Percentiles rank a stretch among this genome's conserved stretches.
These are phyloP conservation scores for Suillus tomentosus DNA, from an alignment of 768 basidiomycete species.

Conservation along the genomic window DNA sequence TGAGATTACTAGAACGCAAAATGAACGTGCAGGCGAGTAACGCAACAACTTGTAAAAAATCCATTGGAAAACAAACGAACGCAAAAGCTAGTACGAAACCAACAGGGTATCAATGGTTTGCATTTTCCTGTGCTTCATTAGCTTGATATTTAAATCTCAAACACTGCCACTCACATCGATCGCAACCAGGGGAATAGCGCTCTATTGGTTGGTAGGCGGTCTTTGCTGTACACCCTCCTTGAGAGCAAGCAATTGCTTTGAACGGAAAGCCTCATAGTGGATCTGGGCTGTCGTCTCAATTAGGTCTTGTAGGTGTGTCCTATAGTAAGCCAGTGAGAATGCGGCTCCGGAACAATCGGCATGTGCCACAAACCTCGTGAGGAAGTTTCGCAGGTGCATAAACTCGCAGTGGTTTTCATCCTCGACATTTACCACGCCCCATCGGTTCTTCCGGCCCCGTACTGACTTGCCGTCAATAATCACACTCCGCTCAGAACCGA, in stretches of 20 bases:
- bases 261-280: slow-evolving; percentile 99
- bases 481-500: slow-evolving; percentile 95
- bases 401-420: slow-evolving; percentile 98
- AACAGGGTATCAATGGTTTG: slow-evolving; percentile 19
- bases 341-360: not conserved
- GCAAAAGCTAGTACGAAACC: slow-evolving; percentile 10
- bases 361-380: slow-evolving; percentile 64
- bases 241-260: slow-evolving; percentile 94
- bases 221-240: slow-evolving; percentile 90
- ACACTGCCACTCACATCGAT: not conserved
- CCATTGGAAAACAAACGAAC: slow-evolving; percentile 18
- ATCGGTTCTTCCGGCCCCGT: slow-evolving; percentile 94
- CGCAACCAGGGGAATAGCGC: slow-evolving; percentile 6
- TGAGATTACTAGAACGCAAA: slow-evolving; percentile 9
- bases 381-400: slow-evolving; percentile 94
- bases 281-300: slow-evolving; percentile 99
- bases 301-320: slow-evolving; percentile 96
- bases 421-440: slow-evolving; percentile 98
- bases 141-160: not conserved
- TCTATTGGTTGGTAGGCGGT: slow-evolving; percentile 43
- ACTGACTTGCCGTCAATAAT: slow-evolving; percentile 96
- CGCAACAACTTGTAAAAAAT: slow-evolving; percentile 15
- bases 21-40: slow-evolving; percentile 18
- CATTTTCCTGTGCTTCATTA: slow-evolving; percentile 1
- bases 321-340: slow-evolving; percentile 27